Conservation (phyloP, 768 basidiomycete genomes). For the Mycena amicta region DNA sequence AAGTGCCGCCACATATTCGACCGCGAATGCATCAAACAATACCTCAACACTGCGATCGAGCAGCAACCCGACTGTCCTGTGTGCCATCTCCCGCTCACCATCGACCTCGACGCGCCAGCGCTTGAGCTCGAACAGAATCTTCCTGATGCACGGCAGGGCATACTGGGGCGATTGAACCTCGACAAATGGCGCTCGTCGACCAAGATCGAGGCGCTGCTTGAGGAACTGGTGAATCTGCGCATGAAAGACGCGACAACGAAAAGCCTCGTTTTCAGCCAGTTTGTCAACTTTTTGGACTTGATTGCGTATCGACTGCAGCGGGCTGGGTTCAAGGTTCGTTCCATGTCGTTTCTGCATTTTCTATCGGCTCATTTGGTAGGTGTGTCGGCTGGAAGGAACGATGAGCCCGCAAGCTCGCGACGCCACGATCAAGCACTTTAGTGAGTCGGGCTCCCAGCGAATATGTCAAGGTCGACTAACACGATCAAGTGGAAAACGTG, state of each 20-base stretch:
- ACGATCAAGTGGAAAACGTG: slow-evolving; percentile 75
- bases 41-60: slow-evolving; percentile 76
- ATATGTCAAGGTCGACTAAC: slow-evolving; percentile 2
- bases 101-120: slow-evolving; percentile 94
- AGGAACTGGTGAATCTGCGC: slow-evolving; percentile 87
- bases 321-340: slow-evolving; percentile 83
- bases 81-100: slow-evolving; percentile 89
- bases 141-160: slow-evolving; percentile 74
- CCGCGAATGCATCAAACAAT: slow-evolving; percentile 93
- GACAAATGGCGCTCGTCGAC: slow-evolving; percentile 94
- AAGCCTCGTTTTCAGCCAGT: slow-evolving; percentile 96
- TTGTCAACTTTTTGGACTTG: slow-evolving; percentile 90
- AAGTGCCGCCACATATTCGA: slow-evolving; percentile 95
- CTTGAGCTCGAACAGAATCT: slow-evolving; percentile 75
- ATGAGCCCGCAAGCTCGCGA: slow-evolving; percentile 97
- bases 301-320: slow-evolving; percentile 91
- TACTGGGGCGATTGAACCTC: slow-evolving; percentile 86
- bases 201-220: slow-evolving; percentile 95
- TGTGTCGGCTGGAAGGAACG: slow-evolving; percentile 92
- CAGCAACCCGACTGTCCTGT: slow-evolving; percentile 91
- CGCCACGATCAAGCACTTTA: slow-evolving; percentile 93
- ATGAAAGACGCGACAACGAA: slow-evolving; percentile 89
- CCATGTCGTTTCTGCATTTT: neutral
- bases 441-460: slow-evolving; percentile 45
- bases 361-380: slow-evolving; percentile 41